Evolutionary conservation across 2,329 filamentous ascomycete genomes (phyloP).

Genomic region (Fusarium nisikadoi): DNA sequence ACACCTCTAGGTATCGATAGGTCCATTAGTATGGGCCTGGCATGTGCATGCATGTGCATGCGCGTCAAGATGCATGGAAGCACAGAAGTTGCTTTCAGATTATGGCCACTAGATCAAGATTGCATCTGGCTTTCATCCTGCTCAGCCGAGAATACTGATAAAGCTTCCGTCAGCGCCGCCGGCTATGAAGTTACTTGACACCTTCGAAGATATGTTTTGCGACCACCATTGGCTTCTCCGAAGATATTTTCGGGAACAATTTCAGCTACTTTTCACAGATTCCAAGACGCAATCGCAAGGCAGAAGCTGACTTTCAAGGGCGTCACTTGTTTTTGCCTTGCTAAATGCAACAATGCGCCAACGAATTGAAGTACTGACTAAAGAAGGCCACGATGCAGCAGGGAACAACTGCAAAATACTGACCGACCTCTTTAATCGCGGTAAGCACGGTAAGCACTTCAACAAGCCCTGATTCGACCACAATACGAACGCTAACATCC

Average conservation of each 20-base stretch:
- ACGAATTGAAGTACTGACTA: background rate
- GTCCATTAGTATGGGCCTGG: too few species aligned
- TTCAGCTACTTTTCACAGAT: background rate
- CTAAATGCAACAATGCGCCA: background rate
- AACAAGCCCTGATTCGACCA: accelerated
- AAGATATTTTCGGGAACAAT: background rate
- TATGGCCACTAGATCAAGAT: background rate
- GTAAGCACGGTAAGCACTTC: background rate
- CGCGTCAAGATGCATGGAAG: background rate
- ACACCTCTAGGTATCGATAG: background rate
- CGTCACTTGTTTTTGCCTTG: background rate
- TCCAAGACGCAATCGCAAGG: background rate
- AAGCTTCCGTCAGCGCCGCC: background rate
- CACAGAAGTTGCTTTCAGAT: background rate
- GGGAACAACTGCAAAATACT: background rate
- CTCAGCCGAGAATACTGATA: background rate
- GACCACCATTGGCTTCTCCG: background rate
- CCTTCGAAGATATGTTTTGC: background rate
- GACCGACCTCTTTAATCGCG: background rate
- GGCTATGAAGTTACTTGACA: background rate
- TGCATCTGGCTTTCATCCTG: background rate
- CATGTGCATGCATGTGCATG: too few species aligned
- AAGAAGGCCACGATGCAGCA: background rate
- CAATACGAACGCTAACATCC: background rate
- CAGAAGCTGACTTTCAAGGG: background rate